Base-by-base conservation (phyloP, 306 rosid genomes). In the Delonix regia region DNA sequence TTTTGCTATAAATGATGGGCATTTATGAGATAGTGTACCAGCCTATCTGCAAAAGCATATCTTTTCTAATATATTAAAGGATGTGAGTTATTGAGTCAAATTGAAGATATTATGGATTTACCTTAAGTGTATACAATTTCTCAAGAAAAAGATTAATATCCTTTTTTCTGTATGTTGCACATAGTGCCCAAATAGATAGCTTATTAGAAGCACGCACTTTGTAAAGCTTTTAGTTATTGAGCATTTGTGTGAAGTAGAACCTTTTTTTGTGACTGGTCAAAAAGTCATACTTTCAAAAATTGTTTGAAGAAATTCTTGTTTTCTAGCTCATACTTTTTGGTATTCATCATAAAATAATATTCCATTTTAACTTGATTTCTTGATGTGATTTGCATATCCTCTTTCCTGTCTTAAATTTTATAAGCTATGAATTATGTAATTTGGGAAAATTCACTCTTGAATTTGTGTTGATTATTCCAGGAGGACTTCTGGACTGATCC, bases 1-100 rank as follows among this genome's bases (percentile, higher is more conserved):
- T 66, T 93, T 93, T 78, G 98, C 98, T 11, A 85, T 93, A 80
- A 90, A 82, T 47, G 98, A 93, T 48, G 98, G 98, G 44, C 97
- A 93, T 82, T 81, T 93, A 60, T 97, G 98, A 77, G 98, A 93
- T 69, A 90, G 77, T 33, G 98, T 93, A 41, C 98, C 98, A 0
- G 81, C 93, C 74, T 93, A 90, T 85, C 83, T 93, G 55, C 97
- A 93, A 69, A 88, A 89, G 86, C 77, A 93, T 84, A 89, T 93
- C 28, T 89, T 93, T 82, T 45, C 92, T 74, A 93, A 93, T 84
- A 93, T 93, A 75, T 82, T 93, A 82, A 89, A 93, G 78, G 97
- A 93, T 81, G 98, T 93, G 79, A 89, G 97, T 85, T 79, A 14
- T 69, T 69, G 63, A 73, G 70, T 61, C 38, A 66, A 83, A 67